Percentiles rank a stretch among this genome's conserved stretches.
Evolutionary conservation across 495 filamentous ascomycete species (phyloP).

Genomic region (Aspergillus affinis): DNA sequence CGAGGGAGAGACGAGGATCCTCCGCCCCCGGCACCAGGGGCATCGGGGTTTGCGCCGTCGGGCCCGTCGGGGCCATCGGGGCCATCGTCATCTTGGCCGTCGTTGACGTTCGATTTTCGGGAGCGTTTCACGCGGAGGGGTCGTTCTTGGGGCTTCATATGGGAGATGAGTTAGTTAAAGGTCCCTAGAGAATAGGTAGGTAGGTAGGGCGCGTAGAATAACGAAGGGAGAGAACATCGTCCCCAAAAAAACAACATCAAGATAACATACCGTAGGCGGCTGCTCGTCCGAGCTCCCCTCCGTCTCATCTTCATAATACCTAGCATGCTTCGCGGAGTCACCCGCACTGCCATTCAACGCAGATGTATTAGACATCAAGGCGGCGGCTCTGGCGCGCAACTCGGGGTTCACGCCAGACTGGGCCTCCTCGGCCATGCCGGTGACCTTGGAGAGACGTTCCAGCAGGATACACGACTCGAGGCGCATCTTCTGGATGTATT

Average conservation of each 20-base stretch:
- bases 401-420: conserved; percentile 36
- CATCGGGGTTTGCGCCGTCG: conserved; percentile 19
- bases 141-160: conserved; percentile 81
- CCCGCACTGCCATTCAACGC: conserved; percentile 27
- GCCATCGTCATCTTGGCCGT: conserved; percentile 28
- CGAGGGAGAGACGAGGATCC: conserved; percentile 27
- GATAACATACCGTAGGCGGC: conserved; percentile 43
- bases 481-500: conserved; percentile 86
- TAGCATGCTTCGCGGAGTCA: conserved; percentile 10
- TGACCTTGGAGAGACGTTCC: conserved; percentile 81
- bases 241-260: neutral
- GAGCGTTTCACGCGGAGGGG: conserved; percentile 85
- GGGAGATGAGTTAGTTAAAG: conserved; percentile 11
- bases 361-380: conserved; percentile 33
- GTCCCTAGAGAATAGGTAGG: neutral
- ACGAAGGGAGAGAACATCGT: conserved; percentile 4
- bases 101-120: conserved; percentile 44
- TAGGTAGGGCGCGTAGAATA: neutral
- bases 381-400: conserved; percentile 34
- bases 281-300: conserved; percentile 51
- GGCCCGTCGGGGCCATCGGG: conserved; percentile 22
- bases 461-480: conserved; percentile 88
- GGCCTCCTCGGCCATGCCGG: conserved; percentile 63
- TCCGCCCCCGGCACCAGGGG: neutral
- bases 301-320: conserved; percentile 44